These are phyloP conservation scores for Ziziphus jujuba DNA, from an alignment of 306 rosid genomes.

Conservation along the genomic window DNA sequence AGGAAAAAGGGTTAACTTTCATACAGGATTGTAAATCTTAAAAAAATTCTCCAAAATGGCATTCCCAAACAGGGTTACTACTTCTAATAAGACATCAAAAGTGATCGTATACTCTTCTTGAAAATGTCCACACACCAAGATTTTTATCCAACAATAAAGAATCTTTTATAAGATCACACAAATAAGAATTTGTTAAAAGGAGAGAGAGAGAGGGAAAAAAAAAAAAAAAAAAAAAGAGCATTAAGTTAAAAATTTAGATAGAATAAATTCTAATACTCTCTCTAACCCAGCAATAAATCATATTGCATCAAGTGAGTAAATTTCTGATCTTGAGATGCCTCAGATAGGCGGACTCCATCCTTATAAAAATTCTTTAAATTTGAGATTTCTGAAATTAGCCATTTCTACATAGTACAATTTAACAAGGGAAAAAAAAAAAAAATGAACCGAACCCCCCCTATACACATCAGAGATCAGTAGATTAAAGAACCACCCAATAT, in stretches of 20 bases:
- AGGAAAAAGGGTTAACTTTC: too few species aligned
- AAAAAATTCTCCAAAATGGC: too few species aligned
- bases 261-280: background rate
- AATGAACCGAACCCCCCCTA: too few species aligned
- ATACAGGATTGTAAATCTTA: too few species aligned
- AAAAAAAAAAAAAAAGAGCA: too few species aligned
- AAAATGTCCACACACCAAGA: background rate
- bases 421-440: background rate
- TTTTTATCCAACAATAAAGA: too few species aligned
- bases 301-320: background rate
- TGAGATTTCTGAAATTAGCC: background rate
- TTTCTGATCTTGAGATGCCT: conserved; percentile 2
- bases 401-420: background rate
- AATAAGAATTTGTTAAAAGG: too few species aligned
- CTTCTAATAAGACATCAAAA: background rate
- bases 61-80: too few species aligned
- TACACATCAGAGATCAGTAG: background rate
- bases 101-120: background rate
- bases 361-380: background rate
- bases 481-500: background rate
- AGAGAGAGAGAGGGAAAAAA: too few species aligned
- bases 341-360: background rate
- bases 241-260: background rate
- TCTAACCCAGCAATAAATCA: background rate
- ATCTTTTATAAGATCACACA: too few species aligned